phyloP scores from a whole-genome alignment of 2,329 filamentous ascomycete genomes.

The Aspergillus tubingensis region DNA sequence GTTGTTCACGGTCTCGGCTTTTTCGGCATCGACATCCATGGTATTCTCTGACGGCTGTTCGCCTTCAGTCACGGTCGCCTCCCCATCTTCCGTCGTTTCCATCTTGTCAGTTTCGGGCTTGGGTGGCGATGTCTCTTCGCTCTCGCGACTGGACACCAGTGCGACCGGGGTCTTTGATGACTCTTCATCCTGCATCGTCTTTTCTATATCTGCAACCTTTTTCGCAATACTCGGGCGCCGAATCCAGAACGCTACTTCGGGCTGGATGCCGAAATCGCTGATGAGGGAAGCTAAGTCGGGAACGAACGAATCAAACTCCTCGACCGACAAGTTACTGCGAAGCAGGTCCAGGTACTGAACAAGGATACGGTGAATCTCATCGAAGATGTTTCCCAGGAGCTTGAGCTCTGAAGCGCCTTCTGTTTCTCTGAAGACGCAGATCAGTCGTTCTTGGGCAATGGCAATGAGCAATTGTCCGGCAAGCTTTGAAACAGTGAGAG shows the following conservation, averaged over 20 bases:
- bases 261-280: conserved; percentile 74
- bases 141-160: conserved; percentile 21
- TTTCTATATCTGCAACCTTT: conserved; percentile 54
- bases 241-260: conserved; percentile 81
- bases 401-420: conserved; percentile 75
- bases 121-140: conserved; percentile 22
- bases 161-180: background rate
- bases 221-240: conserved; percentile 72
- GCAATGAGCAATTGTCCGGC: conserved; percentile 83
- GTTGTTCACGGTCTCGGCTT: conserved; percentile 18
- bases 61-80: conserved; percentile 19
- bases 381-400: conserved; percentile 80
- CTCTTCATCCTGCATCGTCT: conserved; percentile 31
- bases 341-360: conserved; percentile 88
- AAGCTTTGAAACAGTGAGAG: conserved; percentile 74
- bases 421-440: conserved; percentile 77
- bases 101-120: conserved; percentile 29
- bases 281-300: conserved; percentile 75
- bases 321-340: conserved; percentile 71
- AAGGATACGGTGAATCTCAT: conserved; percentile 84
- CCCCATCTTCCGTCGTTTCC: conserved; percentile 36
- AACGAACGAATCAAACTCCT: conserved; percentile 76
- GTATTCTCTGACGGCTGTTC: conserved; percentile 24
- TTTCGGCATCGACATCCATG: conserved; percentile 41
- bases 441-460: conserved; percentile 84